phyloP scores from a whole-genome alignment of 139 green algal species.

The Ostreobium quekettii region DNA sequence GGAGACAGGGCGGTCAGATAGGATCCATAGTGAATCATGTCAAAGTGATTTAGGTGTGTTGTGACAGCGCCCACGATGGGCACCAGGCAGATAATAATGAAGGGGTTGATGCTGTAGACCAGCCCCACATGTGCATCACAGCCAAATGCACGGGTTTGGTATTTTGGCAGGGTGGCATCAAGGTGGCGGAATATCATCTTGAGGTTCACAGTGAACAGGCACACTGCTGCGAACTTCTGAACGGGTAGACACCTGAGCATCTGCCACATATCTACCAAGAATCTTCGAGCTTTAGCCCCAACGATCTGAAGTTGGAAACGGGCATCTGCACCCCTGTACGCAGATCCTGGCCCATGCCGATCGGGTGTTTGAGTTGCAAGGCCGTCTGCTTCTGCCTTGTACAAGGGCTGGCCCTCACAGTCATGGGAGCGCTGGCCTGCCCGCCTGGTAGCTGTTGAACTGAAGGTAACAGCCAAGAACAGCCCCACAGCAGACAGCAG shows the following conservation, averaged over 20 bases:
- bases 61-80: conserved; percentile 31
- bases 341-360: no score
- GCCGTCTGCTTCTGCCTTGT: no score
- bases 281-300: no score
- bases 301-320: no score
- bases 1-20: conserved; percentile 40
- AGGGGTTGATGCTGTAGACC: conserved; percentile 53
- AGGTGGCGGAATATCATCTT: conserved; percentile 50
- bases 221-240: conserved; percentile 3
- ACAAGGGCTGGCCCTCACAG: no score
- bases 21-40: conserved; percentile 48
- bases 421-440: no score
- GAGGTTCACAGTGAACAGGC: conserved; percentile 40
- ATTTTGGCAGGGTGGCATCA: conserved; percentile 51
- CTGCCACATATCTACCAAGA: neutral
- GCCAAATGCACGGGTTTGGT: conserved; percentile 34
- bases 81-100: conserved; percentile 33
- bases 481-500: conserved; percentile 12
- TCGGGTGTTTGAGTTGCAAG: no score
- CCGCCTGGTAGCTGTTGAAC: neutral
- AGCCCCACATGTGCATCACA: conserved; percentile 38
- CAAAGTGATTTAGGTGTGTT: conserved; percentile 34
- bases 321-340: no score
- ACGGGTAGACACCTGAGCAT: neutral
- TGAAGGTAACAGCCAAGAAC: conserved; percentile 8